phyloP scores from a whole-genome alignment of 495 filamentous ascomycete species.

The Daldinia caldariorum region DNA sequence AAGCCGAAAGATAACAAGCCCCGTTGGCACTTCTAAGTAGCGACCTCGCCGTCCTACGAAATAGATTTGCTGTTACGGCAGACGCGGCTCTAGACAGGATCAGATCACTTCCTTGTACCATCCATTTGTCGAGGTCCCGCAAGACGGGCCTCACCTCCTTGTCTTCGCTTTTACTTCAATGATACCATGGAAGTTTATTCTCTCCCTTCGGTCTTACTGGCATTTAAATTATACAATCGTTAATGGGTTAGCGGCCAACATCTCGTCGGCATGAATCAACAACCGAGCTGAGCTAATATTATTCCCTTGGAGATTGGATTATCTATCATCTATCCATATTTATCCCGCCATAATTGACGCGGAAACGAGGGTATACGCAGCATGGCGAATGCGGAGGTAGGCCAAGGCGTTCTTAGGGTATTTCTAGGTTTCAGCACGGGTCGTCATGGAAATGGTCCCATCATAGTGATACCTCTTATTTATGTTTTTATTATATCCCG shows the following conservation, averaged over 20 bases:
- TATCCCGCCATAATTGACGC: slow-evolving; percentile 33
- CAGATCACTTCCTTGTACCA: slow-evolving; percentile 17
- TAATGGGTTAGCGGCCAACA: slow-evolving; percentile 14
- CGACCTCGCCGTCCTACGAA: slow-evolving; percentile 7
- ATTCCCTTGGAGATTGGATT: slow-evolving; percentile 28
- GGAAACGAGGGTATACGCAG: slow-evolving; percentile 42
- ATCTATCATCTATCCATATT: slow-evolving; percentile 26
- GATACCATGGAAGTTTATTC: slow-evolving; percentile 33
- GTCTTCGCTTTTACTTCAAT: slow-evolving; percentile 32
- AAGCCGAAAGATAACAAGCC: slow-evolving; percentile 39
- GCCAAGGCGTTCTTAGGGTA: slow-evolving; percentile 38
- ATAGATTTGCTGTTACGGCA: background rate
- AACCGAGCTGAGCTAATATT: slow-evolving; percentile 12
- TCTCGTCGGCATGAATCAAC: slow-evolving; percentile 3
- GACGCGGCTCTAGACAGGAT: slow-evolving; percentile 12
- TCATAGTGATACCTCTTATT: slow-evolving; percentile 42
- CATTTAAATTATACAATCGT: slow-evolving; percentile 22
- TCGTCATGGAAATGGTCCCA: slow-evolving; percentile 22
- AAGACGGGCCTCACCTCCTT: slow-evolving; percentile 33
- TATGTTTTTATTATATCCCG: slow-evolving; percentile 23
- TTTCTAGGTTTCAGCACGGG: slow-evolving; percentile 21
- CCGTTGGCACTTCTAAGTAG: slow-evolving; percentile 38
- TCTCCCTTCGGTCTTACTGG: slow-evolving; percentile 21
- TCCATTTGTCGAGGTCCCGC: slow-evolving; percentile 30
- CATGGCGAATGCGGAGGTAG: slow-evolving; percentile 35